Evolutionary conservation across 2,329 filamentous ascomycete genomes (phyloP).

Genomic region (Nothomitra cinnamomea): DNA sequence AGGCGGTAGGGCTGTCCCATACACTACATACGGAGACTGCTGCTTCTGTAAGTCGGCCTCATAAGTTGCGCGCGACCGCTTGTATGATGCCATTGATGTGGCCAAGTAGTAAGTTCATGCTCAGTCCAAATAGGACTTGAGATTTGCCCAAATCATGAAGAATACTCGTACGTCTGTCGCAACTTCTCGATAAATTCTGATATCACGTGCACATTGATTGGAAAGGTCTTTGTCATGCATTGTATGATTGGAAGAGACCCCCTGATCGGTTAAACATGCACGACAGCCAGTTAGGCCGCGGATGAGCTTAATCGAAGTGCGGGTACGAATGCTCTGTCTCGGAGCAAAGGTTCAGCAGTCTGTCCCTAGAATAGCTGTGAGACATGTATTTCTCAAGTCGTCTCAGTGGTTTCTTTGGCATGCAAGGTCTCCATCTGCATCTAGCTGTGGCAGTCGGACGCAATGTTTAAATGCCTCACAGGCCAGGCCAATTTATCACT

Average conservation of each 20-base stretch:
- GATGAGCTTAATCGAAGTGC: neutral
- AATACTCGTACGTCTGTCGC: too few relatives aligned
- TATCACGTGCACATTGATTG: neutral
- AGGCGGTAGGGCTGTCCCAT: conserved; percentile 71
- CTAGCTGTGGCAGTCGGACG: too few relatives aligned
- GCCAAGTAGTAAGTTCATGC: neutral
- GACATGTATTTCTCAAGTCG: too few relatives aligned
- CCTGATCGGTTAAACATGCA: too few relatives aligned
- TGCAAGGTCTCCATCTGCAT: too few relatives aligned
- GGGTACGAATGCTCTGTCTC: neutral
- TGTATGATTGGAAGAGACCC: too few relatives aligned
- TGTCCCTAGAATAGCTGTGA: too few relatives aligned
- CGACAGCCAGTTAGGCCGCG: too few relatives aligned
- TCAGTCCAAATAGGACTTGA: neutral
- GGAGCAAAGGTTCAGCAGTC: too few relatives aligned
- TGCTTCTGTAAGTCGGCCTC: conserved; percentile 54
- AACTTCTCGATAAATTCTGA: neutral
- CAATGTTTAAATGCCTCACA: too few relatives aligned
- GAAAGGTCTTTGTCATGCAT: neutral
- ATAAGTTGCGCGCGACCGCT: conserved; percentile 62
- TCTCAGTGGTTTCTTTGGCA: too few relatives aligned
- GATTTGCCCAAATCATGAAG: neutral
- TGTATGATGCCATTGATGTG: conserved; percentile 48
- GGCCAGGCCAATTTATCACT: too few relatives aligned
- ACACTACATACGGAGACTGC: conserved; percentile 58